A percentile compares a stretch with the other conserved stretches of the same genome.
These are phyloP conservation scores for Termitomyces sp. DNA, from an alignment of 768 basidiomycete species.

Conservation along the genomic window DNA sequence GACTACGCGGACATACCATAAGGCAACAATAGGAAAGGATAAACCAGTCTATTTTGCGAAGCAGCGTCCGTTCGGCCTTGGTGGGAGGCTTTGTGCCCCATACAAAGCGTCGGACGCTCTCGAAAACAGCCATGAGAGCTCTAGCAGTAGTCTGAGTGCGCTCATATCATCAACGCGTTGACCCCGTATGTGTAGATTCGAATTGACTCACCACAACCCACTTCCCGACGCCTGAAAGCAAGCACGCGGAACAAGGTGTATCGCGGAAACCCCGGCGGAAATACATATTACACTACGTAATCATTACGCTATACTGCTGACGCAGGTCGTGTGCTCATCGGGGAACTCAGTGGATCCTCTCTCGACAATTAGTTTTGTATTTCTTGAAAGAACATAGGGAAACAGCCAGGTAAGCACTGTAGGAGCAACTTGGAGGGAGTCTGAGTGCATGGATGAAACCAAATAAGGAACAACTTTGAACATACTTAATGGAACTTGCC, in stretches of 20 bases:
- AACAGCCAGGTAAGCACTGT: not conserved
- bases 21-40: constrained; percentile 69
- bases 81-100: constrained; percentile 15
- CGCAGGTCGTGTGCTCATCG: constrained; percentile 1
- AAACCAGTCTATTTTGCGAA: constrained; percentile 63
- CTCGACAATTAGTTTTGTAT: not conserved
- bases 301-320: constrained; percentile 6
- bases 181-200: not conserved
- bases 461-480: constrained; percentile 9
- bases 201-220: not conserved
- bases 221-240: not conserved
- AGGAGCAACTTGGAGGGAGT: not conserved
- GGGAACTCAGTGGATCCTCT: not conserved
- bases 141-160: not conserved
- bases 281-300: constrained; percentile 5
- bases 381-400: not conserved
- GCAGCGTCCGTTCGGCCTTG: constrained; percentile 38
- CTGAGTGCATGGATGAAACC: not conserved
- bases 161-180: not conserved
- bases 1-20: constrained; percentile 36
- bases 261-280: constrained; percentile 2
- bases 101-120: constrained; percentile 9
- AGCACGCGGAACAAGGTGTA: not conserved
- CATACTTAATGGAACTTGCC: not conserved
- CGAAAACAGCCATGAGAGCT: constrained; percentile 1